Evolutionary conservation across 805 yeast genomes (phyloP).

Genomic region (Sungouiozyma ichnusensis): DNA sequence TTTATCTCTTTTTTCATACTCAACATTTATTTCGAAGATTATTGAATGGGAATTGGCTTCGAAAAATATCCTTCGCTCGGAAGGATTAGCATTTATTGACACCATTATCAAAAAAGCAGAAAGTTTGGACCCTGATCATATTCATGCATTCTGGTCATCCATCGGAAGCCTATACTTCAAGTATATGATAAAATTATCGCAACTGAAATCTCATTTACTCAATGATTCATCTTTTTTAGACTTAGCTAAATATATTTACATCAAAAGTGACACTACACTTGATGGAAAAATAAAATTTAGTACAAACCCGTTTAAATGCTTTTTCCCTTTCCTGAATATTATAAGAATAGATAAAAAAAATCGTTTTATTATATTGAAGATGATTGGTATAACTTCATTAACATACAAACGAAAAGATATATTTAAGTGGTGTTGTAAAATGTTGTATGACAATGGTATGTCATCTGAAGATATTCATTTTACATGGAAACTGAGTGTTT

Average conservation of each 20-base stretch:
- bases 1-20: conserved; percentile 11
- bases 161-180: conserved; percentile 20
- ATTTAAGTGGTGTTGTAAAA: conserved; percentile 20
- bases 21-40: conserved; percentile 13
- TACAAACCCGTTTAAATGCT: conserved; percentile 15
- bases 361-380: conserved; percentile 16
- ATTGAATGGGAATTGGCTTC: conserved; percentile 11
- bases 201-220: not conserved
- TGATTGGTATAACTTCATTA: conserved; percentile 16
- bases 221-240: conserved; percentile 7
- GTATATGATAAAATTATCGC: conserved; percentile 7
- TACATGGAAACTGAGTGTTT: conserved; percentile 16
- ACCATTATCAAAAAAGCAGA: conserved; percentile 16
- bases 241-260: conserved; percentile 15
- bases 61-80: conserved; percentile 1
- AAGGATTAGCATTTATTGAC: conserved; percentile 7
- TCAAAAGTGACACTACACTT: conserved; percentile 3
- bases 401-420: conserved; percentile 13
- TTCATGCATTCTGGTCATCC: conserved; percentile 16
- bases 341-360: conserved; percentile 16
- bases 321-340: conserved; percentile 11
- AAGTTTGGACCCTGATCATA: conserved; percentile 14
- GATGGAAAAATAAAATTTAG: conserved; percentile 1
- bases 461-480: conserved; percentile 15
- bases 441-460: conserved; percentile 15